These are phyloP conservation scores for Silene coronaria DNA, from an alignment of 179 eudicot genomes.

Conservation along the genomic window DNA sequence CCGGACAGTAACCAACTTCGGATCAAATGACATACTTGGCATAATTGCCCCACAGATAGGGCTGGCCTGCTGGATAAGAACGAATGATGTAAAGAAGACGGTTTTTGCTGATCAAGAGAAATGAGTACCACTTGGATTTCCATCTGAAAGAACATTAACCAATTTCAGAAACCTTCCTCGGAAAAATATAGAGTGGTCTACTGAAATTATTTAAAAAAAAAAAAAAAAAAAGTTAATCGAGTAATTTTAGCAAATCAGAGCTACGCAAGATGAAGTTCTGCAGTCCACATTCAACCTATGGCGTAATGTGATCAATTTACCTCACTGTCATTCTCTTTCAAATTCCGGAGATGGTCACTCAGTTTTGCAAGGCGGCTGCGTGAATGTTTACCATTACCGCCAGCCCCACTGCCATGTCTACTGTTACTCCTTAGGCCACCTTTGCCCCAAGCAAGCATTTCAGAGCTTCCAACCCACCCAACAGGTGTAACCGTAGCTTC, in stretches of 20 bases:
- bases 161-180: conserved; percentile 16
- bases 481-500: conserved; percentile 29
- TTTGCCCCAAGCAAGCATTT: conserved; percentile 57
- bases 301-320: conserved; percentile 30
- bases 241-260: too few species aligned
- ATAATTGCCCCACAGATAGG: conserved; percentile 44
- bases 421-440: conserved; percentile 65
- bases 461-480: conserved; percentile 42
- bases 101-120: conserved; percentile 42
- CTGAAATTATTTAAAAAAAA: neutral
- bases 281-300: too few species aligned
- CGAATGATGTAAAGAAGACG: conserved; percentile 37
- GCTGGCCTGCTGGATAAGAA: conserved; percentile 46
- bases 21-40: conserved; percentile 40
- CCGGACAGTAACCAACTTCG: neutral
- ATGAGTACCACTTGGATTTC: conserved; percentile 48
- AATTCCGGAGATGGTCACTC: conserved; percentile 44
- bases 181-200: too few species aligned
- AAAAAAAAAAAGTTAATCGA: too few species aligned
- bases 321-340: conserved; percentile 45
- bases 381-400: conserved; percentile 40
- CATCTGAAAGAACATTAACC: conserved; percentile 39
- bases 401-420: conserved; percentile 46
- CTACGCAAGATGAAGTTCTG: too few species aligned
- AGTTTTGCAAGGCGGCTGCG: conserved; percentile 51